Evolutionary conservation across 768 basidiomycete species (phyloP), one percentile per base, ranked within the genome.

Genomic region (Lepiota venenata): DNA sequence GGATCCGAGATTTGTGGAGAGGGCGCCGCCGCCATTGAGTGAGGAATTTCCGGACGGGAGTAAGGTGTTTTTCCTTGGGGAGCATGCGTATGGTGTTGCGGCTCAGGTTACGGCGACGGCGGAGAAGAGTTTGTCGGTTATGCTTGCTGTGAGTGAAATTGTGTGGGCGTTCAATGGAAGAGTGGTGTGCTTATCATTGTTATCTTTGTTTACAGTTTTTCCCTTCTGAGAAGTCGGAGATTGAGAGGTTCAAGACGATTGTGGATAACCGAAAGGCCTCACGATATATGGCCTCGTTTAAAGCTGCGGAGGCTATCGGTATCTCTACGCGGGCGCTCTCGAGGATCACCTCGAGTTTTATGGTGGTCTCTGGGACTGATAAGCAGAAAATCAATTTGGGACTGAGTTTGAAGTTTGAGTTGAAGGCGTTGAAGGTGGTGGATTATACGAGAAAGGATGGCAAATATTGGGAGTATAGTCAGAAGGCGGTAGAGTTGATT

Each of bases 31-130:
- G 0, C 85, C 91, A 0, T 70, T 98, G 27, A 77, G 84, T 0
- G 86, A 93, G 50, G 97, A 98, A 65, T 98, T 92, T 71, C 94
- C 95, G 0, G 84, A 83, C 0, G 91, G 89, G 0, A 89, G 84
- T 67, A 91, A 88, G 65, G 90, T 98, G 25, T 97, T 99, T 72
- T 98, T 98, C 83, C 78, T 98, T 6, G 95, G 96, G 14, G 88
- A 91, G 63, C 87, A 93, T 65, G 93, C 91, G 0, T 99, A 96
- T 64, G 97, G 97, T n/a, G 87, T 91, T 2, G 93, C 96, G 12
- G 94, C 95, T 0, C 90, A 94, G 62, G 92, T 99, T 10, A 79
- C 83, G 37, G 79, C 72, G 0, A 91, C 93, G 0, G 80, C 80
- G 0, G 81, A 88, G 2, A 77, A 79, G 2, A 74, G 82, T 1